These are phyloP conservation scores for Ascosphaera acerosa DNA, from an alignment of 2,329 filamentous ascomycete species.

Conservation along the genomic window DNA sequence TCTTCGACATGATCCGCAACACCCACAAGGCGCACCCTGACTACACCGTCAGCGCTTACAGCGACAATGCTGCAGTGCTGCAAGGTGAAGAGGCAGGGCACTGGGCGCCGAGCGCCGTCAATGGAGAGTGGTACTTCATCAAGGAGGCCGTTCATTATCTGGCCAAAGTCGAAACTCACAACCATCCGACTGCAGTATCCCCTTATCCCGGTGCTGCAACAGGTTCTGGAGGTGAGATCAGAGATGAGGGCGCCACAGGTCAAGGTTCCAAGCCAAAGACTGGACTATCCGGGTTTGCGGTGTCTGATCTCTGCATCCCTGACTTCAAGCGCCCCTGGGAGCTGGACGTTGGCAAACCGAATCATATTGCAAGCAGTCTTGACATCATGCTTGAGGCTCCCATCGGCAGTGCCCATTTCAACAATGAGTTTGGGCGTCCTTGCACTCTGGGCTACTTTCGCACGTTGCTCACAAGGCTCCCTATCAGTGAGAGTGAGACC, in stretches of 20 bases:
- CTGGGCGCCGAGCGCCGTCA: slow-evolving; percentile 72
- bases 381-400: slow-evolving; percentile 97
- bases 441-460: slow-evolving; percentile 76
- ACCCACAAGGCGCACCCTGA: slow-evolving; percentile 58
- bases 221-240: slow-evolving; percentile 81
- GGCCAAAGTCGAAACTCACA: slow-evolving; percentile 92
- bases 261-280: slow-evolving; percentile 82
- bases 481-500: slow-evolving; percentile 31
- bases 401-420: slow-evolving; percentile 83
- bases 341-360: slow-evolving; percentile 63
- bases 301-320: slow-evolving; percentile 81
- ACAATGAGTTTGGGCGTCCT: slow-evolving; percentile 91
- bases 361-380: slow-evolving; percentile 75
- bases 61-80: slow-evolving; percentile 89
- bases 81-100: slow-evolving; percentile 45
- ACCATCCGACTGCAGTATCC: slow-evolving; percentile 88
- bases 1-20: slow-evolving; percentile 93
- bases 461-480: slow-evolving; percentile 51
- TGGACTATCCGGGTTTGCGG: slow-evolving; percentile 76
- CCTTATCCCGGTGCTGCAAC: slow-evolving; percentile 85
- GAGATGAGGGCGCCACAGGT: slow-evolving; percentile 85
- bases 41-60: slow-evolving; percentile 84
- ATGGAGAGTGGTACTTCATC: slow-evolving; percentile 64
- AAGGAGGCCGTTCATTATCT: slow-evolving; percentile 74
- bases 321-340: slow-evolving; percentile 72